Base-by-base conservation (phyloP, 2,329 filamentous ascomycete species). In the Ascochyta fabae region DNA sequence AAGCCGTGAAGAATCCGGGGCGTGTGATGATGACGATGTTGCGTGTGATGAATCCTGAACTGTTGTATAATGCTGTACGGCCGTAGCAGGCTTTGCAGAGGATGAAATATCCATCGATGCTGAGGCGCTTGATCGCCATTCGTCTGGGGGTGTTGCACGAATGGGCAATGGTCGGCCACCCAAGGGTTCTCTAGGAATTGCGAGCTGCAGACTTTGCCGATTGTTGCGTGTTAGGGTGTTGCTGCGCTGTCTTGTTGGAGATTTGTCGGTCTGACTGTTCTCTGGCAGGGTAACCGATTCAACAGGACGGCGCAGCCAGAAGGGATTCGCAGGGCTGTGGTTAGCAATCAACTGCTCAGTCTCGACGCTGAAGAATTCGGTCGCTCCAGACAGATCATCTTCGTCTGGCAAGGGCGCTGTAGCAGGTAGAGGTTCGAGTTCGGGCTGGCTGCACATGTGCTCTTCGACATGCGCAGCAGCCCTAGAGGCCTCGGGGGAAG, bases 61-160 rank as follows among this genome's bases (percentile, higher is more conserved):
- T 13, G 24, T 7, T 23, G 24, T 15, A 3, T 47, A 41, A 36
- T 48, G 35, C 10, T 23, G 19, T 23, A 22, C 23, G 1, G 16
- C 15, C 22, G 46, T 22, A 9, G 27, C 40, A 29, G 42, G 46
- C 3, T 45, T 52, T 4, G 13, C 36, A 16, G 58, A 48, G 5
- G 65, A 69, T 4, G 67, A 66, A 10, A 69, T 62, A 16, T 58
- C 40, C 67, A 69, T 69, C 2, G 69, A 58, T 8, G 62, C 66
- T 6, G 69, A 69, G 4, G 60, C 66, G 22, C 64, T 68, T 3
- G 67, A 69, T 19, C 39, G 53, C 45, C 56, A 60, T 19, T 51
- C 38, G 7, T 62, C 60, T 29, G 45, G 53, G 10, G 44, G 43
- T 3, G 19, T 27, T 29, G 33, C 44, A 26, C 29, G 52, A n/a